These are phyloP conservation scores for Tricholoma hemisulphureum DNA, from an alignment of 768 basidiomycete species.

Conservation along the genomic window DNA sequence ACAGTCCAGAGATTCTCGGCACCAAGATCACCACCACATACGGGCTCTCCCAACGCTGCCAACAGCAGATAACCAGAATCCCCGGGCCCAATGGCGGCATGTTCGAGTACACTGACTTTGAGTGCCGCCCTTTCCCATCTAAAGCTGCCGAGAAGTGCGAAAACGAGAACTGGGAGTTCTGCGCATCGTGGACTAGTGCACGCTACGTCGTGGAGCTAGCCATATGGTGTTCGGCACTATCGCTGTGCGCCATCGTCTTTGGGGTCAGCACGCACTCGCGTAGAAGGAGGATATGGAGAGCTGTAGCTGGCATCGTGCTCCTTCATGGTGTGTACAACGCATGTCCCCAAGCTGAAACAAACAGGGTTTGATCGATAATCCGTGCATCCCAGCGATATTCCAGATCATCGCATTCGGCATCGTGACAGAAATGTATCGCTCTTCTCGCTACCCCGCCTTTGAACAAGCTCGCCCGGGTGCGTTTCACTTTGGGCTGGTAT, in stretches of 20 bases:
- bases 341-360: not conserved
- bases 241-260: constrained; percentile 57
- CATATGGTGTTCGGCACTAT: constrained; percentile 60
- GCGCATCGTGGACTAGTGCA: constrained; percentile 70
- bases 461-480: constrained; percentile 59
- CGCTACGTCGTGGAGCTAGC: constrained; percentile 64
- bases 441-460: constrained; percentile 46
- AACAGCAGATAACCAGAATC: constrained; percentile 46
- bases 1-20: constrained; percentile 42
- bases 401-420: constrained; percentile 63
- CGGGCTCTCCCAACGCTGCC: constrained; percentile 60
- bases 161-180: constrained; percentile 56
- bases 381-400: constrained; percentile 43
- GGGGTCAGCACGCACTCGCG: constrained; percentile 74
- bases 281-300: constrained; percentile 74
- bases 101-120: constrained; percentile 51
- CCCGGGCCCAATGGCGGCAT: constrained; percentile 44
- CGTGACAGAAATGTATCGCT: constrained; percentile 59
- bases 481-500: constrained; percentile 13
- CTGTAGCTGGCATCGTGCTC: constrained; percentile 61
- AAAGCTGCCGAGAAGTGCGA: constrained; percentile 48
- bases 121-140: constrained; percentile 67
- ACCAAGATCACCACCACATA: constrained; percentile 52
- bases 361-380: not conserved
- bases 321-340: constrained; percentile 49